Evolutionary conservation across 305 asterid genomes (phyloP).

Genomic region (Fraxinus nigra): DNA sequence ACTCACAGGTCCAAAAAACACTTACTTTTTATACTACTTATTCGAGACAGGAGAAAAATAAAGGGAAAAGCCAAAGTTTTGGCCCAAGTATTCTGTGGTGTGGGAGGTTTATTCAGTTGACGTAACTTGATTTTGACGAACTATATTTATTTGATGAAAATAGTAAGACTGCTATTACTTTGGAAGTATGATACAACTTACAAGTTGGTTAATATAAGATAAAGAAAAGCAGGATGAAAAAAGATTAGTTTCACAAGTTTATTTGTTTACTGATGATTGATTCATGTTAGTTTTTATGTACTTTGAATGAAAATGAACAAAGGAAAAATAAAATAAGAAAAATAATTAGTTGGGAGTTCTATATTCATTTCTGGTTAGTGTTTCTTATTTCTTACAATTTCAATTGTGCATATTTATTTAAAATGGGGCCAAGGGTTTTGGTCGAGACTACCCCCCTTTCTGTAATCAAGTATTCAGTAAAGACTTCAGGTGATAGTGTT

Average conservation of each 20-base stretch:
- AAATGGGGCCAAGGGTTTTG: not conserved
- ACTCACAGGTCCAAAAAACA: constrained; percentile 54
- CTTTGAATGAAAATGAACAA: not conserved
- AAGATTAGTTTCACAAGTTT: not conserved
- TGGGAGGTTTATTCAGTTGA: not conserved
- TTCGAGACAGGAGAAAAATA: not conserved
- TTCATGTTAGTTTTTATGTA: not conserved
- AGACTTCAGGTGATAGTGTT: not conserved
- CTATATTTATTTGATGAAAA: not conserved
- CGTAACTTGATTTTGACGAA: not conserved
- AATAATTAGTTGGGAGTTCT: not conserved
- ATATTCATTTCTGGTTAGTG: not conserved
- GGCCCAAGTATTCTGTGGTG: not conserved
- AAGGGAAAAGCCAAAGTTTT: not conserved
- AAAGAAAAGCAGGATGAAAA: not conserved
- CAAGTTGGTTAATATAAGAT: not conserved
- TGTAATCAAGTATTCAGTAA: not conserved
- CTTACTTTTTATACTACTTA: not conserved
- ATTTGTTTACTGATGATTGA: not conserved
- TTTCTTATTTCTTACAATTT: not conserved
- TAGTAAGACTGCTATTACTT: not conserved
- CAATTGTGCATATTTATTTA: not conserved
- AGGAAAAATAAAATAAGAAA: not conserved
- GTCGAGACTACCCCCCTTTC: not conserved
- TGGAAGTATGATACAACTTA: not conserved